Conservation (phyloP, 495 filamentous ascomycete species). For the Tuber magnatum region DNA sequence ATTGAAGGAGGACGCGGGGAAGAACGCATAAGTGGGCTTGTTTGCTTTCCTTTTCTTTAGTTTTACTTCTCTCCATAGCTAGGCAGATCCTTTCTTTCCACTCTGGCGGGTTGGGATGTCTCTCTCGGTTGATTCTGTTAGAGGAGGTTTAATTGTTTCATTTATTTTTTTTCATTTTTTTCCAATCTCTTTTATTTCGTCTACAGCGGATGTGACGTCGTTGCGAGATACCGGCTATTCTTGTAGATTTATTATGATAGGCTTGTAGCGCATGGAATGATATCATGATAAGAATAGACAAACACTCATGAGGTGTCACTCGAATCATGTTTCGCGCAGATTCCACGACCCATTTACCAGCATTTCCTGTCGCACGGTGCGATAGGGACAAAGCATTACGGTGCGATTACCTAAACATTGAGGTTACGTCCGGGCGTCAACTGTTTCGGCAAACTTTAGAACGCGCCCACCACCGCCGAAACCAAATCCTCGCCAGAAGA, state of each 20-base stretch:
- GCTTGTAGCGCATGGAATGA: background rate
- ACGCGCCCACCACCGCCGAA: background rate
- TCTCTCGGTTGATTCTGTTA: background rate
- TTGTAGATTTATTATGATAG: background rate
- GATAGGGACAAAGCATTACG: background rate
- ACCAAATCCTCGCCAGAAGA: background rate
- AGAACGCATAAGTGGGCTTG: constrained; percentile 43
- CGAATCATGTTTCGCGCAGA: background rate
- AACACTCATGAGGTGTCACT: constrained; percentile 4
- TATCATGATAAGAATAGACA: background rate
- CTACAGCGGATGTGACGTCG: background rate
- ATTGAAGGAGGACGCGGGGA: constrained; percentile 80
- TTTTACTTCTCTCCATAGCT: background rate
- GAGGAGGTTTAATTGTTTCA: background rate
- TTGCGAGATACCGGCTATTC: background rate
- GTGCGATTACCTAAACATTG: background rate
- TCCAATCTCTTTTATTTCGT: background rate
- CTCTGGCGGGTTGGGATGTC: background rate
- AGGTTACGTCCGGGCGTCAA: background rate
- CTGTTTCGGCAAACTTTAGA: background rate
- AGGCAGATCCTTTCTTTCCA: background rate
- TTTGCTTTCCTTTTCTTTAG: background rate
- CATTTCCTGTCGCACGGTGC: background rate
- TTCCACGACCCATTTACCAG: background rate
- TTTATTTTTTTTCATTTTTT: background rate